Base-by-base conservation (phyloP, 768 basidiomycete genomes). In the Coprinellus micaceus region DNA sequence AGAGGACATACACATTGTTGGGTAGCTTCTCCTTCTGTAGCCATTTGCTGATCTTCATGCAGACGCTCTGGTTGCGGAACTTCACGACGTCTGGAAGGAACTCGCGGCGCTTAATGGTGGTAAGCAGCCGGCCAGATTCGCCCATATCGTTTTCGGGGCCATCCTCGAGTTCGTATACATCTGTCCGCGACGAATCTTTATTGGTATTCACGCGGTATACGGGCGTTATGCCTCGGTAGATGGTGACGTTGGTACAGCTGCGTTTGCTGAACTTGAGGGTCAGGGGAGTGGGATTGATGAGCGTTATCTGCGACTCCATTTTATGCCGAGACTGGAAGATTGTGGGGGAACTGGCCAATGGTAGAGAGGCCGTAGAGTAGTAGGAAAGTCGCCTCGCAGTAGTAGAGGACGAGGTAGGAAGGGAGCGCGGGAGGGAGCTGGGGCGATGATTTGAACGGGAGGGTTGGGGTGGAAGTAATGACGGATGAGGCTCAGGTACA, bases 51-150 rank as follows among this genome's bases (percentile, higher is more conserved):
- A 57, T 30, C 17, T 57, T 57, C 19, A 57, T 30, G 7, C 21
- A 29, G 25, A 39, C 24, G 26, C 24, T 29, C 5, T 41, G 40
- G 37, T 52, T 46, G n/a, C 50, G 24, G 44, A 52, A 57, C 43
- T 57, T 57, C 26, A 57, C 51, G 15, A 57, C 50, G 44, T 57
- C 56, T 28, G 56, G 56, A 10, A 57, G 47, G 43, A 57, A 57
- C 51, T 57, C 56, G 26, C 56, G 39, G 17, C 56, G 39, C 33
- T 57, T 57, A 43, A 57, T 57, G 12, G 56, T 57, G 43, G 56
- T 40, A 10, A 57, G 44, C 49, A 51, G 49, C 11, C 30, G 49
- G 3, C 33, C 33, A 19, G 29, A 13, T 6, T 51, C 49, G 49
- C 17, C 26, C 25, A 28, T 6, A 43, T 43, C 19, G 15, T 43